These are phyloP conservation scores for Polyplosphaeria fusca DNA, from an alignment of 495 filamentous ascomycete genomes.

Conservation along the genomic window DNA sequence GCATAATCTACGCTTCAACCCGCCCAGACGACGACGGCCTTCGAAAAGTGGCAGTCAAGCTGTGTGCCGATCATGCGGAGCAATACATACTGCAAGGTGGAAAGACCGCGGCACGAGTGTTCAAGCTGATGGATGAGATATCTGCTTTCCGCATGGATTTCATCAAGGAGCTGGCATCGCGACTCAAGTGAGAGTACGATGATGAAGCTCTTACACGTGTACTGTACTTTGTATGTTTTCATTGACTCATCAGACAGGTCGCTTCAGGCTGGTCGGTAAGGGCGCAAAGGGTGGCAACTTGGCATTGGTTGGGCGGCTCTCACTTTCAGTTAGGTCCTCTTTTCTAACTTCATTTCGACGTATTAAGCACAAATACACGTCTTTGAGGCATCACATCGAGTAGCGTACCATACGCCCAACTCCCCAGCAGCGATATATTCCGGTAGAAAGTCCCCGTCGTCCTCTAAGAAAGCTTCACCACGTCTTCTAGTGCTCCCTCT, in stretches of 20 bases:
- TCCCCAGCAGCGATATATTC: no score
- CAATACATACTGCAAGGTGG: slow-evolving; percentile 14
- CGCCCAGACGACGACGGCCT: slow-evolving; percentile 3
- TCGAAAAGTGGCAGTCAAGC: slow-evolving; percentile 1
- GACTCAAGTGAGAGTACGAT: slow-evolving; percentile 17
- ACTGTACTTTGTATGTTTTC: background rate
- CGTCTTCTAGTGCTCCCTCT: no score
- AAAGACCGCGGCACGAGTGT: slow-evolving; percentile 18
- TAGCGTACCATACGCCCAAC: no score
- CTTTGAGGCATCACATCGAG: no score
- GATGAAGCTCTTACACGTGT: background rate
- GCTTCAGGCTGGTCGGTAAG: background rate
- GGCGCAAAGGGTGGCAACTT: background rate
- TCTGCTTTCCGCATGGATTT: slow-evolving; percentile 18
- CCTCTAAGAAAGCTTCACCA: no score
- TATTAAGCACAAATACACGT: no score
- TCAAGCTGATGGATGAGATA: slow-evolving; percentile 22
- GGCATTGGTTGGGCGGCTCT: no score
- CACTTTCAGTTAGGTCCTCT: background rate
- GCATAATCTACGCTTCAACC: slow-evolving; percentile 16
- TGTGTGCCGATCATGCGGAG: slow-evolving; percentile 15
- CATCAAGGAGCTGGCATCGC: slow-evolving; percentile 15
- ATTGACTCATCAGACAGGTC: background rate
- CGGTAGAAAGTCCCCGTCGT: no score
- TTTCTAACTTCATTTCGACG: background rate